Percentiles rank a stretch among this genome's conserved stretches.
These are phyloP conservation scores for Mimosa pudica DNA, from an alignment of 306 rosid genomes.

Conservation along the genomic window DNA sequence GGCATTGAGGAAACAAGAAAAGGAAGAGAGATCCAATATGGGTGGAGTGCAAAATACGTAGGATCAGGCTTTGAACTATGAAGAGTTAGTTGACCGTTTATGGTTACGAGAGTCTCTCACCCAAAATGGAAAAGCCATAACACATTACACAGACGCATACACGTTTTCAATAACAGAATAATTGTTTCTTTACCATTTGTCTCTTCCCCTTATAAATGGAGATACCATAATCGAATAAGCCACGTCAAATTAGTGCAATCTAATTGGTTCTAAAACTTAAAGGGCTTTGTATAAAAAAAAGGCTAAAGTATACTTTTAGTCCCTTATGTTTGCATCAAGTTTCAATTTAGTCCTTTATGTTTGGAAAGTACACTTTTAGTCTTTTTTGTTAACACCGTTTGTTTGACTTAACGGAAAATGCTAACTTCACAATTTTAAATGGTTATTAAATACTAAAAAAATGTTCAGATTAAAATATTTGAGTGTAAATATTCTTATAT, in stretches of 20 bases:
- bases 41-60: conserved; percentile 43
- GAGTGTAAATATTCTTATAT: no score
- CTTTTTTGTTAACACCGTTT: no score
- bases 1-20: conserved; percentile 5
- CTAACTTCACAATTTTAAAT: no score
- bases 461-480: no score
- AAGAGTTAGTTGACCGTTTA: conserved; percentile 37
- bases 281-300: no score
- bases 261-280: neutral
- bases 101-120: conserved; percentile 1
- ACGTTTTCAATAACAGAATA: neutral
- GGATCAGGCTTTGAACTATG: conserved; percentile 40
- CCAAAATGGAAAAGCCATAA: neutral
- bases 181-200: neutral
- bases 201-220: neutral
- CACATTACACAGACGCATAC: neutral
- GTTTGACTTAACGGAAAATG: no score
- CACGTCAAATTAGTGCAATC: neutral
- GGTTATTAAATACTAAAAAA: no score
- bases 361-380: no score
- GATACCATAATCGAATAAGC: neutral
- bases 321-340: no score
- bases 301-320: no score
- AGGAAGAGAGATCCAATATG: conserved; percentile 27
- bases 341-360: no score